phyloP scores from a whole-genome alignment of 2,329 filamentous ascomycete genomes.

The Stagonosporopsis cucurbitacearum region DNA sequence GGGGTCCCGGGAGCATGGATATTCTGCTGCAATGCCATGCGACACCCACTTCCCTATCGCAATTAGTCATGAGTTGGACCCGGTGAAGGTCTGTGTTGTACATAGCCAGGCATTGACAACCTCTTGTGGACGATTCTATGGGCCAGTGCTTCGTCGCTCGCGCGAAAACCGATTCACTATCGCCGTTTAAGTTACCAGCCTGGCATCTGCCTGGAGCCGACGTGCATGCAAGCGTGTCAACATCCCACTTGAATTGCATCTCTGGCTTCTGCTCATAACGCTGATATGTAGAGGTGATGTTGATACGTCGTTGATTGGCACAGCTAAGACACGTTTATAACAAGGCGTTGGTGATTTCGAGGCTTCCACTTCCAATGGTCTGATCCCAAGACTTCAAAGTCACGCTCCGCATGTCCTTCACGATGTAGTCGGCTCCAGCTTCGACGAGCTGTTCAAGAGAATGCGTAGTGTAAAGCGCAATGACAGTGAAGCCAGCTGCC shows the following conservation, averaged over 20 bases:
- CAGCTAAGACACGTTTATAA: conserved; percentile 26
- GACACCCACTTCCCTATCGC: conserved; percentile 32
- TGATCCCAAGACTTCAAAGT: conserved; percentile 63
- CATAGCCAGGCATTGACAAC: conserved; percentile 2
- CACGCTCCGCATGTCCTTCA: conserved; percentile 78
- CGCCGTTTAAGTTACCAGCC: conserved; percentile 23
- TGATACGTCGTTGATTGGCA: conserved; percentile 9
- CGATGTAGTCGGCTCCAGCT: conserved; percentile 87
- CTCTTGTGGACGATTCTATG: conserved; percentile 27
- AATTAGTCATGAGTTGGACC: conserved; percentile 6
- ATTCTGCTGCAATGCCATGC: conserved; percentile 39
- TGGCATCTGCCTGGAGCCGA: conserved; percentile 28
- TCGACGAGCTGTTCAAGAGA: conserved; percentile 71
- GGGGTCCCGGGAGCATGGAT: conserved; percentile 6
- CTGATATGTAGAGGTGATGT: conserved; percentile 2
- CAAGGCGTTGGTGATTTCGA: conserved; percentile 72
- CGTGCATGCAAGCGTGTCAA: conserved; percentile 12
- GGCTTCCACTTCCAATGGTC: conserved; percentile 64
- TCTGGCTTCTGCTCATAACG: neutral
- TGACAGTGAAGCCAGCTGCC: conserved; percentile 81
- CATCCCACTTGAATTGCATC: neutral
- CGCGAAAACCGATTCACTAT: conserved; percentile 28
- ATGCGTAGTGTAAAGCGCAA: conserved; percentile 87
- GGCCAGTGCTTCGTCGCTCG: conserved; percentile 22
- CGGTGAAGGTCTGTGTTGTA: neutral